These are phyloP conservation scores for Penicillium mononematosum DNA, from an alignment of 495 filamentous ascomycete genomes.

Conservation along the genomic window DNA sequence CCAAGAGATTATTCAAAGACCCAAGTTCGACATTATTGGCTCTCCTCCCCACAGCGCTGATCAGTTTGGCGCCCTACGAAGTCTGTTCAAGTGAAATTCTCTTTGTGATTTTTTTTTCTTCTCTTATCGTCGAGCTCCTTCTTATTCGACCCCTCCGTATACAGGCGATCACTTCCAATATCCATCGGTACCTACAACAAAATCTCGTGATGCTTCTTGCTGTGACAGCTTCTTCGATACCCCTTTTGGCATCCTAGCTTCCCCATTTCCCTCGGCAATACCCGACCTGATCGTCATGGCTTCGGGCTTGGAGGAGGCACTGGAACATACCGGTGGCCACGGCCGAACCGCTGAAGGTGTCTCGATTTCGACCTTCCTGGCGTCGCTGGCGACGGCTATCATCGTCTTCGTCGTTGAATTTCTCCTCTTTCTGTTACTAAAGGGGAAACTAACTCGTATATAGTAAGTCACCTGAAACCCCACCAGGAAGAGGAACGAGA, in stretches of 20 bases:
- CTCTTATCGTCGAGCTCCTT: conserved; percentile 2
- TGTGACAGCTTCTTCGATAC: background rate
- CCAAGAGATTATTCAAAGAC: conserved; percentile 5
- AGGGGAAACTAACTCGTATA: conserved; percentile 76
- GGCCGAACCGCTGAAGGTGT: conserved; percentile 50
- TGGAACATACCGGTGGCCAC: conserved; percentile 40
- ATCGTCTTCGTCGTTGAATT: conserved; percentile 77
- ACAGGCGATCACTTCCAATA: background rate
- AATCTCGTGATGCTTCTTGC: conserved; percentile 3
- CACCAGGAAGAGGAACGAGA: background rate
- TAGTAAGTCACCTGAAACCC: conserved; percentile 57
- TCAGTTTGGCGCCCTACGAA: conserved; percentile 17
- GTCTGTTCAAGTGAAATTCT: background rate
- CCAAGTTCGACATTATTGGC: conserved; percentile 2
- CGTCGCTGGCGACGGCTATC: conserved; percentile 70
- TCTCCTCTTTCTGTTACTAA: conserved; percentile 71
- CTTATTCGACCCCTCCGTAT: background rate
- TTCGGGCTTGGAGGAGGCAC: conserved; percentile 34
- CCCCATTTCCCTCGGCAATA: background rate
- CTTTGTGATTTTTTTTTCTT: conserved; percentile 10
- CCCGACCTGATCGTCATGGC: conserved; percentile 24
- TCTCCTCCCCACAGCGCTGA: conserved; percentile 16
- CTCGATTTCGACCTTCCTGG: conserved; percentile 61
- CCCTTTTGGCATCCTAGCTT: background rate
- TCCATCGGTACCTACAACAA: background rate